Conservation (phyloP, 768 basidiomycete species). For the Lentinus brumalis region DNA sequence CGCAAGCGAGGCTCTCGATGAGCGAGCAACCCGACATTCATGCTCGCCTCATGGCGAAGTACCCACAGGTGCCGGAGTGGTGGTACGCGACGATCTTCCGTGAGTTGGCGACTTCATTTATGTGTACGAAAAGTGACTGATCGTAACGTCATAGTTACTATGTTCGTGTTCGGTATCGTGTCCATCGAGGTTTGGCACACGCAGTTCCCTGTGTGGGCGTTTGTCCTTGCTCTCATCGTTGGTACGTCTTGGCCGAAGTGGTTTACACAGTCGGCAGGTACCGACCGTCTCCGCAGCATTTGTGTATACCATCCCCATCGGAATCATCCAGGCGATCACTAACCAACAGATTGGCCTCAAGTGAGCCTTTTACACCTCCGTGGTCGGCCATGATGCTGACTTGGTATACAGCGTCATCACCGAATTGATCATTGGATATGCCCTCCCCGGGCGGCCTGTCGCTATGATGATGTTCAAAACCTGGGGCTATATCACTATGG, state of each 20-base stretch:
- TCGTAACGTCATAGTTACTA: constrained; percentile 36
- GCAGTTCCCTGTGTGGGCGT: constrained; percentile 67
- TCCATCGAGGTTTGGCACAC: constrained; percentile 69
- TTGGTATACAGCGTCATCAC: constrained; percentile 56
- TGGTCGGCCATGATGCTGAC: constrained; percentile 9
- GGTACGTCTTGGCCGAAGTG: constrained; percentile 2
- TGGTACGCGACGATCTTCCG: constrained; percentile 48
- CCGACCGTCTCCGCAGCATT: constrained; percentile 31
- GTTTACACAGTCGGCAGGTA: not conserved
- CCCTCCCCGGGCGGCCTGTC: constrained; percentile 62
- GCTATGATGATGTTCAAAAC: constrained; percentile 84
- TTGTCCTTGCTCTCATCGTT: constrained; percentile 52
- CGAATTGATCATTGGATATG: constrained; percentile 70
- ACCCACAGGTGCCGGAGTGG: constrained; percentile 54
- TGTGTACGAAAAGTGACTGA: not conserved
- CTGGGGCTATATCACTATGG: constrained; percentile 68
- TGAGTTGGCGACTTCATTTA: constrained; percentile 21
- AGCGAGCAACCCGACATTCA: constrained; percentile 54
- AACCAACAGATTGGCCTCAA: constrained; percentile 73
- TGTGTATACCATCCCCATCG: constrained; percentile 76
- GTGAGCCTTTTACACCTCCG: constrained; percentile 25
- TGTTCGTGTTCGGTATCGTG: constrained; percentile 62
- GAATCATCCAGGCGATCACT: constrained; percentile 81
- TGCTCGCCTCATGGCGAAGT: constrained; percentile 47
- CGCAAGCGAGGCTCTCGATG: constrained; percentile 44